Conservation (phyloP, 2,329 filamentous ascomycete species). For the Lasiodiplodia sp. region DNA sequence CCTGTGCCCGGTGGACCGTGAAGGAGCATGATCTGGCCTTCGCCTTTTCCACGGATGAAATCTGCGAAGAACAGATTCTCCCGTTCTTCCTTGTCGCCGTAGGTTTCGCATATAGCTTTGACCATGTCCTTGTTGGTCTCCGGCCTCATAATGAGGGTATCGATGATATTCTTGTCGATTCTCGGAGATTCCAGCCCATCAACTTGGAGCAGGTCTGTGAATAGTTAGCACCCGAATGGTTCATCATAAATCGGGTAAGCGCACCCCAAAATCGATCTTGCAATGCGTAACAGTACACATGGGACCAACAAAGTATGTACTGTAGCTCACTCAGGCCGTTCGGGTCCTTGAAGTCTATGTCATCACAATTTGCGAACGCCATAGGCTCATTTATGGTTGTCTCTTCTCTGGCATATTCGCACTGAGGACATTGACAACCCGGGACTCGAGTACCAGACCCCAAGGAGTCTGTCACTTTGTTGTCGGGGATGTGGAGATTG, state of each 20-base stretch:
- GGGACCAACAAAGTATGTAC: not conserved
- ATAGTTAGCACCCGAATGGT: no score
- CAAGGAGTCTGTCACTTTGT: no score
- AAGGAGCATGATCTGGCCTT: not conserved
- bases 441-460: no score
- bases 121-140: slow-evolving; percentile 32
- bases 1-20: not conserved
- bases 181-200: not conserved
- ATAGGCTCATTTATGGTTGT: not conserved
- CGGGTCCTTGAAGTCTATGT: not conserved
- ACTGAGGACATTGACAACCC: no score
- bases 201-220: not conserved
- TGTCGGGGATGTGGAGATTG: no score
- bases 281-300: not conserved
- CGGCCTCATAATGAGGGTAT: slow-evolving; percentile 24
- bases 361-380: not conserved
- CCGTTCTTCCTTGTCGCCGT: not conserved
- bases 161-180: slow-evolving; percentile 22
- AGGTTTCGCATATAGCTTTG: slow-evolving; percentile 31
- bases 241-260: no score
- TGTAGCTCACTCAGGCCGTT: not conserved
- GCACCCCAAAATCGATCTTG: not conserved
- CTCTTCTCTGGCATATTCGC: no score
- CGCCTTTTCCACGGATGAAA: not conserved
- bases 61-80: slow-evolving; percentile 27